phyloP scores from a whole-genome alignment of 371 early-diverging fungal genomes.

The Mucor plumbeus region DNA sequence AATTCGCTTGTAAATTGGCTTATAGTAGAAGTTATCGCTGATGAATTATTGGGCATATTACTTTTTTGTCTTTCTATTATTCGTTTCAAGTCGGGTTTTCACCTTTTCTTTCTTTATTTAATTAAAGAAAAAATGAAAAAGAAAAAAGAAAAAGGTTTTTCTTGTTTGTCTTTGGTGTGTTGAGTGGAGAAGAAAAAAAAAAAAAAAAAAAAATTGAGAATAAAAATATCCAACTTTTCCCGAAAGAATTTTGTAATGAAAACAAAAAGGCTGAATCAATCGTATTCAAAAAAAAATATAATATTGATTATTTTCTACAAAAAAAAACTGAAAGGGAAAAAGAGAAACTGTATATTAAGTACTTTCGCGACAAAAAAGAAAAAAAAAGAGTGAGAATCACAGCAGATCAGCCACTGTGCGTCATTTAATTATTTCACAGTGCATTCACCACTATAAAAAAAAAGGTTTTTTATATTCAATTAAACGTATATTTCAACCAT shows the following conservation, averaged over 20 bases:
- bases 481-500: background rate
- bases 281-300: background rate
- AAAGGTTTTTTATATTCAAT: background rate
- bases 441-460: background rate
- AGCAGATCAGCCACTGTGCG: background rate
- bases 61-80: background rate
- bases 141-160: slow-evolving; percentile 5
- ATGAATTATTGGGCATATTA: slow-evolving; percentile 18
- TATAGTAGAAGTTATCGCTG: slow-evolving; percentile 2
- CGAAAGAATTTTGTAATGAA: background rate
- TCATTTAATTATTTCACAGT: background rate
- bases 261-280: background rate
- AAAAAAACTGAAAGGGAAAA: background rate
- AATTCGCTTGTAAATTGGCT: slow-evolving; percentile 20
- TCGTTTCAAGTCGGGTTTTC: background rate
- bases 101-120: background rate
- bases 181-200: background rate
- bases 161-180: background rate
- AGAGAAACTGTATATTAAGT: background rate
- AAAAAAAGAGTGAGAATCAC: background rate
- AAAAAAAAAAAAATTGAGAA: slow-evolving; percentile 4
- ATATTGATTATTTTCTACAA: background rate
- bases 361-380: background rate
- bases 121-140: background rate
- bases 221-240: background rate